phyloP scores from a whole-genome alignment of 345 rosid species.

The Litchi chinensis region DNA sequence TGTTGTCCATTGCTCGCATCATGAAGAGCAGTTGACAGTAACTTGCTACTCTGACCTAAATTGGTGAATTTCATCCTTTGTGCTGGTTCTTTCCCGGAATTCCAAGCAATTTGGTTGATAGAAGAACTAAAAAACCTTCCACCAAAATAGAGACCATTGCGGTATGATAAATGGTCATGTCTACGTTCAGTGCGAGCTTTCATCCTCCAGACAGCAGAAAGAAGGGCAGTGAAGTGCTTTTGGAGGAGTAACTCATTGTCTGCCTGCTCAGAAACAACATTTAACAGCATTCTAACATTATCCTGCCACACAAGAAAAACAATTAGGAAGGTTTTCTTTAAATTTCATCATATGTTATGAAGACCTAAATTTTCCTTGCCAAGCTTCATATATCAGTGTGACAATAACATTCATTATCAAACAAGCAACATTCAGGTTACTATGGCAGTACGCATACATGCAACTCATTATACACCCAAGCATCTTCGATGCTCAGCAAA shows the following conservation, averaged over 20 bases:
- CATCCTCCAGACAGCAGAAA: constrained; percentile 80
- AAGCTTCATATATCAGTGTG: background rate
- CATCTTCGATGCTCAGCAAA: background rate
- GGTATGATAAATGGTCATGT: constrained; percentile 38
- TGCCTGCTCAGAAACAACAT: constrained; percentile 72
- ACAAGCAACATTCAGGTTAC: background rate
- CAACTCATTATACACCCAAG: background rate
- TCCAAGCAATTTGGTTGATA: constrained; percentile 36
- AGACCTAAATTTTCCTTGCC: background rate
- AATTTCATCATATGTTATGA: background rate
- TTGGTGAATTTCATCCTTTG: constrained; percentile 57
- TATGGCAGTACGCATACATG: background rate
- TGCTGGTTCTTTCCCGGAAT: constrained; percentile 42
- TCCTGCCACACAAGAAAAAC: constrained; percentile 61
- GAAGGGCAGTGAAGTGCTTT: constrained; percentile 84
- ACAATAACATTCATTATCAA: constrained; percentile 8
- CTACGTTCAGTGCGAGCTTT: constrained; percentile 30
- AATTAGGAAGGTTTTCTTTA: constrained; percentile 25
- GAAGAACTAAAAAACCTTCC: constrained; percentile 50
- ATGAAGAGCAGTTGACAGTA: constrained; percentile 69
- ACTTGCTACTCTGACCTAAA: constrained; percentile 49
- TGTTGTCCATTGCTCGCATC: constrained; percentile 48
- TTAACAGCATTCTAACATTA: constrained; percentile 66
- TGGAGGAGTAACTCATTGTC: constrained; percentile 90
- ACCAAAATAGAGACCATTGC: constrained; percentile 51